These are phyloP conservation scores for Zizania palustris DNA, from an alignment of 202 grass and related monocot species.

Conservation along the genomic window DNA sequence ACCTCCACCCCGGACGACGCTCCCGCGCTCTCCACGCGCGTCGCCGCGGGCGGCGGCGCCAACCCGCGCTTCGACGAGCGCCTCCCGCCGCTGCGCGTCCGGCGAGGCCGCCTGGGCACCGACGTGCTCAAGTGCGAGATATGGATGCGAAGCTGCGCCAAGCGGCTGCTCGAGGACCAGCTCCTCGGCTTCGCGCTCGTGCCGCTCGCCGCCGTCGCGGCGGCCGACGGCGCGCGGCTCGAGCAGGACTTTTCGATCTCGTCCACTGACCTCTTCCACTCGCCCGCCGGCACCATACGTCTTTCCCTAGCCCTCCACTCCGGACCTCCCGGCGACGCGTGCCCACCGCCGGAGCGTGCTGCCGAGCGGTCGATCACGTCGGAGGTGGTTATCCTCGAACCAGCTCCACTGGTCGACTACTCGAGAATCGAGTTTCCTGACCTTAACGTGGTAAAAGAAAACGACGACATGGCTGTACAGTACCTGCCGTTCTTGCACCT, in stretches of 20 bases:
- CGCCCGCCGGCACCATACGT: slow-evolving; percentile 58
- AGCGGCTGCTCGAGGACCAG: slow-evolving; percentile 68
- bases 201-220: slow-evolving; percentile 56
- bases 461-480: slow-evolving; percentile 74
- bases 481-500: slow-evolving; percentile 78
- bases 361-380: slow-evolving; percentile 61
- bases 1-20: slow-evolving; percentile 63
- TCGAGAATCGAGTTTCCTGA: slow-evolving; percentile 63
- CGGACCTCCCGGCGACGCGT: background rate
- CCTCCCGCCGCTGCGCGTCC: slow-evolving; percentile 47
- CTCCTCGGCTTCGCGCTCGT: slow-evolving; percentile 91
- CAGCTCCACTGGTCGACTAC: slow-evolving; percentile 40
- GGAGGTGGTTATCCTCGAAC: slow-evolving; percentile 73
- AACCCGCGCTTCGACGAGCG: slow-evolving; percentile 62
- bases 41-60: slow-evolving; percentile 51
- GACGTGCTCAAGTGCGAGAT: slow-evolving; percentile 91
- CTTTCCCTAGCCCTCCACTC: slow-evolving; percentile 65
- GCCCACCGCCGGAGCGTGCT: background rate
- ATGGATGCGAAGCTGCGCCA: slow-evolving; percentile 80
- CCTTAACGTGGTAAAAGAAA: slow-evolving; percentile 61
- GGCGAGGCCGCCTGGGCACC: slow-evolving; percentile 10
- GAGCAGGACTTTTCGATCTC: slow-evolving; percentile 66
- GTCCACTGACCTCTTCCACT: slow-evolving; percentile 84
- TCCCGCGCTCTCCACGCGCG: slow-evolving; percentile 50
- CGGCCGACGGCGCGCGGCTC: slow-evolving; percentile 26